Conservation (phyloP, 352 stramenopile species). For the Pythium aphanidermatum region DNA sequence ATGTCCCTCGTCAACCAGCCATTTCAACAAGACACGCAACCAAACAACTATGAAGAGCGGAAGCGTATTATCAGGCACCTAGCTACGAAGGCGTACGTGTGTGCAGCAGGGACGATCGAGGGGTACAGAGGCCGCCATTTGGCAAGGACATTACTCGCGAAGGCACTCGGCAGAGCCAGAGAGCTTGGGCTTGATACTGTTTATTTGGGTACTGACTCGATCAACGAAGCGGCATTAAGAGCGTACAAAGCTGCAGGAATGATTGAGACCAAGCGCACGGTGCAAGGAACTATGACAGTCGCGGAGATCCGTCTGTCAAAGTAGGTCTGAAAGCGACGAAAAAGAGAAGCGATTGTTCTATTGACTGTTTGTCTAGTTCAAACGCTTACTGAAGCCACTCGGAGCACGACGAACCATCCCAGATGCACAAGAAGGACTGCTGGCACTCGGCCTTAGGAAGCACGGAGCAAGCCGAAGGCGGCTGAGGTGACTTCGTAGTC, state of each 20-base stretch:
- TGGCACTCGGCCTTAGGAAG: not conserved
- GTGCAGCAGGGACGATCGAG: not conserved
- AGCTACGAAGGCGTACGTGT: slow-evolving; percentile 8
- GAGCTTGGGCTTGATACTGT: slow-evolving; percentile 1
- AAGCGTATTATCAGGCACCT: not conserved
- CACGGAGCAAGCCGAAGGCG: not conserved
- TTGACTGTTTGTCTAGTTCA: not conserved
- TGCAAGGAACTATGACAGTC: not conserved
- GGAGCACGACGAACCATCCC: not conserved
- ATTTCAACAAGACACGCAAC: not conserved
- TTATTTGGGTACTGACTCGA: slow-evolving; percentile 2
- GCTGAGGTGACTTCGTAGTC: not conserved
- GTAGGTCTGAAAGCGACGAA: no score
- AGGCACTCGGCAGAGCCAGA: not conserved
- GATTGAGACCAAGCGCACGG: slow-evolving; percentile 3
- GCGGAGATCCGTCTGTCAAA: not conserved
- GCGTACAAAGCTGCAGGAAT: slow-evolving; percentile 11
- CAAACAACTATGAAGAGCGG: slow-evolving; percentile 1
- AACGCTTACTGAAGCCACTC: not conserved
- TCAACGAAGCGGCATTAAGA: slow-evolving; percentile 6
- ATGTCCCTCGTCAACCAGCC: not conserved
- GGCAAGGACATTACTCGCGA: not conserved
- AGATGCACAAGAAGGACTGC: slow-evolving; percentile 1
- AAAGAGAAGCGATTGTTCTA: not conserved
- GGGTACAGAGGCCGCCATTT: slow-evolving; percentile 5